Conservation (phyloP, 306 rosid genomes). For the Luffa acutangula region DNA sequence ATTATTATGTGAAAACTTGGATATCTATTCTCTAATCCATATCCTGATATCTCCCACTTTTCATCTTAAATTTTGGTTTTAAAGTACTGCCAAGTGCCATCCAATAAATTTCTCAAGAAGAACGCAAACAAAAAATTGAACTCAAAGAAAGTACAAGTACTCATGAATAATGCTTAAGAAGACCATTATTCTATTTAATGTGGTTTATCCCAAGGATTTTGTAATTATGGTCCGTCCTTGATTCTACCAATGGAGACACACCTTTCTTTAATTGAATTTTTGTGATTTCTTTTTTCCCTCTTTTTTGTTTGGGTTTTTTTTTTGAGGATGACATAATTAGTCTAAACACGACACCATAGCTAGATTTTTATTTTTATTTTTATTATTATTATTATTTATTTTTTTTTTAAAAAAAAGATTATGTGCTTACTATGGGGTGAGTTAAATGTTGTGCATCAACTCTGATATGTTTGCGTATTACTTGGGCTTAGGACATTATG, state of each 20-base stretch:
- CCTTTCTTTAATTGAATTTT: not conserved
- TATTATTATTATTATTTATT: too few relatives aligned
- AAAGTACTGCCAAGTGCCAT: not conserved
- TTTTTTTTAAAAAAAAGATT: not conserved
- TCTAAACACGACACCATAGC: not conserved
- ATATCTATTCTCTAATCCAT: not conserved
- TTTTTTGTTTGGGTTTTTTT: not conserved
- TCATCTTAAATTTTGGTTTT: not conserved
- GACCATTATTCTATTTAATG: not conserved
- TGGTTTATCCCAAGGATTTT: not conserved
- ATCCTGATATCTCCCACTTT: not conserved
- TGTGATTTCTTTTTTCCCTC: not conserved
- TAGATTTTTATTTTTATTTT: too few relatives aligned
- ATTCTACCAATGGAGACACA: not conserved
- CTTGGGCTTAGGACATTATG: not conserved
- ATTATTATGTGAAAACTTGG: not conserved
- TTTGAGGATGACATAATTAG: not conserved
- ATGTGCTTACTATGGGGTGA: not conserved
- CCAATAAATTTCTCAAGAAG: not conserved
- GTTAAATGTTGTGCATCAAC: not conserved
- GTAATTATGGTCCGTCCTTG: not conserved
- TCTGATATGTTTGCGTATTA: not conserved
- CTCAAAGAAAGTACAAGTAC: not conserved
- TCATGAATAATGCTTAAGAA: not conserved
- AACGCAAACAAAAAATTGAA: not conserved